phyloP scores from a whole-genome alignment of 306 rosid species.

The Datisca glomerata region DNA sequence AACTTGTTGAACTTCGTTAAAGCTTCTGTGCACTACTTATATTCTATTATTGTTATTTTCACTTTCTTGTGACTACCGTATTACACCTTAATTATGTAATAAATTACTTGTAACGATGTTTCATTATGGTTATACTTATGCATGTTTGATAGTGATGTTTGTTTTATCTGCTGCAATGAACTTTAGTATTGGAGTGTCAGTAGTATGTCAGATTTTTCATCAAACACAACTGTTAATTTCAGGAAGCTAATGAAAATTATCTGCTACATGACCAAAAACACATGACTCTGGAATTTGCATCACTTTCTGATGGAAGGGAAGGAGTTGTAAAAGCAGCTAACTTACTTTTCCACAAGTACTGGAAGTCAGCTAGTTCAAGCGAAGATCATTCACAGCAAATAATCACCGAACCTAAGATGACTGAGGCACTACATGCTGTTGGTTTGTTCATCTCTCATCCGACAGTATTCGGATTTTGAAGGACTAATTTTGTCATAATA shows the following conservation, averaged over 20 bases:
- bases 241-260: slow-evolving; percentile 36
- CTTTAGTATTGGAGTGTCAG: not conserved
- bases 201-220: slow-evolving; percentile 5
- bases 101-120: no score
- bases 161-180: not conserved
- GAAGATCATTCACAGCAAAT: slow-evolving; percentile 24
- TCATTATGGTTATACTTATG: no score
- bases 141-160: not conserved
- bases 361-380: slow-evolving; percentile 26
- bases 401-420: slow-evolving; percentile 45
- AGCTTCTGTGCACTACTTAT: not conserved
- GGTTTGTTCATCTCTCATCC: slow-evolving; percentile 37
- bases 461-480: slow-evolving; percentile 16
- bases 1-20: not conserved
- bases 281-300: slow-evolving; percentile 55
- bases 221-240: slow-evolving; percentile 24
- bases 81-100: not conserved
- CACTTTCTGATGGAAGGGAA: slow-evolving; percentile 68
- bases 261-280: slow-evolving; percentile 16
- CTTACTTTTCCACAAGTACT: slow-evolving; percentile 41
- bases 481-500: slow-evolving; percentile 12
- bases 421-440: slow-evolving; percentile 54
- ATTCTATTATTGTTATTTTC: not conserved
- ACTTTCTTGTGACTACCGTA: not conserved
- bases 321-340: slow-evolving; percentile 69